phyloP scores from a whole-genome alignment of 2,329 filamentous ascomycete species.

The Gremmenia infestans region DNA sequence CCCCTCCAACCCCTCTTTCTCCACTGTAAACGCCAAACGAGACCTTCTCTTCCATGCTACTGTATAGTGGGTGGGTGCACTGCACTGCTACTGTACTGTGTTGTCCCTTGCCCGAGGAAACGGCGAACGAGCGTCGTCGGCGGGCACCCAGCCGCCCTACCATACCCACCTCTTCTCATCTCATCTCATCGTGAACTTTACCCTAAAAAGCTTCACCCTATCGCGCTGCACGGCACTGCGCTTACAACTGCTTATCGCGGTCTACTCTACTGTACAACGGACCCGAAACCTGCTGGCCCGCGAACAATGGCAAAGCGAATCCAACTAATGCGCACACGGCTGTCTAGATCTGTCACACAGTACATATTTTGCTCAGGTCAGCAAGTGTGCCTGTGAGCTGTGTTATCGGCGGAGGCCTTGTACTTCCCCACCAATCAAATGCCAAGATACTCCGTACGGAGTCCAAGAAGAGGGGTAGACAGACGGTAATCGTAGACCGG shows the following conservation, averaged over 20 bases:
- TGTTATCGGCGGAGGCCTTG: neutral
- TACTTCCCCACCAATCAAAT: neutral
- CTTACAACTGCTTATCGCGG: slow-evolving; percentile 6
- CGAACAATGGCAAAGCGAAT: neutral
- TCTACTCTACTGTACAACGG: neutral
- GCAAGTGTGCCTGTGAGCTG: neutral
- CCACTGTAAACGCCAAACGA: slow-evolving; percentile 6
- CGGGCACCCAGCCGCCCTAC: neutral
- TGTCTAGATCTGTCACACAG: no score
- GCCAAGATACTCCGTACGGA: neutral
- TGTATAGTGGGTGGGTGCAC: neutral
- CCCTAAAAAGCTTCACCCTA: neutral
- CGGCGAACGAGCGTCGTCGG: slow-evolving; percentile 2
- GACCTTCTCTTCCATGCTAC: neutral
- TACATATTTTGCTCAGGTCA: neutral
- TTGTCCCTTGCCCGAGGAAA: slow-evolving; percentile 12
- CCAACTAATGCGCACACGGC: neutral
- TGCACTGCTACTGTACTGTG: neutral
- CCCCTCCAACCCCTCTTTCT: slow-evolving; percentile 8
- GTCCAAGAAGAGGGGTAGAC: neutral
- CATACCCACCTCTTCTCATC: neutral
- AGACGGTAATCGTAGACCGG: no score
- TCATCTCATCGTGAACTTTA: neutral
- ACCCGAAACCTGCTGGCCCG: neutral
- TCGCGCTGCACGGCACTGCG: neutral